Evolutionary conservation across 352 stramenopile genomes (phyloP).

Genomic region (Phytophthora pseudosyringae): DNA sequence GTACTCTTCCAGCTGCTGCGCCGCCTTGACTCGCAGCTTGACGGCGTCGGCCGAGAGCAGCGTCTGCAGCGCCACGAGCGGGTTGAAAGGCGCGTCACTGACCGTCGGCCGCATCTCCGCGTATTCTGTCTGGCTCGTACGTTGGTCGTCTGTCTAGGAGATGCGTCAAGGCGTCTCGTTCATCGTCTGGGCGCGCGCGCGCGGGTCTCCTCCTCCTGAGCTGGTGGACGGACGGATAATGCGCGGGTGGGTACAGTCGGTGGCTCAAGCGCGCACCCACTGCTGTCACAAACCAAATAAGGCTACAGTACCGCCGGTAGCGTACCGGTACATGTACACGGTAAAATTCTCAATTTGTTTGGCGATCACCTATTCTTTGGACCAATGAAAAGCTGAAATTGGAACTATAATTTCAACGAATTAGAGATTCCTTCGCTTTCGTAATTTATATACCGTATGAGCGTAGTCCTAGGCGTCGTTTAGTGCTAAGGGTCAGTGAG

Average conservation of each 20-base stretch:
- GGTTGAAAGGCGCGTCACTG: slow-evolving; percentile 38
- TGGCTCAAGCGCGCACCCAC: too few species aligned
- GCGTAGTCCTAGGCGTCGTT: slow-evolving; percentile 5
- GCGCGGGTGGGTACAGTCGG: neutral
- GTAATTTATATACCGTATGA: too few species aligned
- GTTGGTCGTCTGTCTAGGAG: slow-evolving; percentile 12
- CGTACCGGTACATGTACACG: too few species aligned
- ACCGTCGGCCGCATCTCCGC: neutral
- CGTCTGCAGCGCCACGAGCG: slow-evolving; percentile 49
- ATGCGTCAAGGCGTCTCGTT: slow-evolving; percentile 31
- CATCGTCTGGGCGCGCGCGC: slow-evolving; percentile 33
- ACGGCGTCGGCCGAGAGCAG: slow-evolving; percentile 48
- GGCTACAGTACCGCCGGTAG: too few species aligned
- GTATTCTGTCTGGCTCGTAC: neutral
- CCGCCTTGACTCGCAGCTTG: slow-evolving; percentile 53
- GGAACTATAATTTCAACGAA: too few species aligned
- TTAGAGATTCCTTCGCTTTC: too few species aligned
- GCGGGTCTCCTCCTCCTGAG: neutral
- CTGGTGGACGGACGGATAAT: too few species aligned
- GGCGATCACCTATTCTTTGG: too few species aligned
- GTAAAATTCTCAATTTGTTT: too few species aligned
- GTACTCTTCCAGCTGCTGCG: slow-evolving; percentile 53
- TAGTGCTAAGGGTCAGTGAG: slow-evolving; percentile 4
- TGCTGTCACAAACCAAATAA: too few species aligned
- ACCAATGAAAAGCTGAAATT: too few species aligned